Conservation (phyloP, 805 yeast species). For the Suhomyces sp. region DNA sequence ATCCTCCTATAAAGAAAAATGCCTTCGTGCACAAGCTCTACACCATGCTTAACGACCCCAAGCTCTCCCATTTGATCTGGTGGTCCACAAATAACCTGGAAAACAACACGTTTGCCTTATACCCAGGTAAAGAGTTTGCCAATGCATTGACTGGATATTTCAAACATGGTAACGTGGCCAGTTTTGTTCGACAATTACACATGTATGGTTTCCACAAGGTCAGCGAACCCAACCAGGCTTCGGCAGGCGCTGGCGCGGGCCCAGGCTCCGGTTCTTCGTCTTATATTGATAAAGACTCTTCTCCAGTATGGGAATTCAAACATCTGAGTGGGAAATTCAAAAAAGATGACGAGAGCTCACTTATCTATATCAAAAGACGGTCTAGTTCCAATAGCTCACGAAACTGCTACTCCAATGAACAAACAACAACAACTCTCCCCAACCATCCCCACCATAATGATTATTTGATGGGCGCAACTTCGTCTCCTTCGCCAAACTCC, state of each 20-base stretch:
- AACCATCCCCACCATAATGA: constrained; percentile 12
- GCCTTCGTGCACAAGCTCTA: constrained; percentile 57
- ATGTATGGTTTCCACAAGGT: constrained; percentile 96
- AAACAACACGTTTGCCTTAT: constrained; percentile 58
- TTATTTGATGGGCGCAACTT: constrained; percentile 9
- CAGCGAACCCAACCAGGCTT: constrained; percentile 36
- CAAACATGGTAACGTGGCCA: constrained; percentile 91
- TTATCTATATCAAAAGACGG: constrained; percentile 49
- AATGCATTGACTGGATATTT: constrained; percentile 67
- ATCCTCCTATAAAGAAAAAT: constrained; percentile 43
- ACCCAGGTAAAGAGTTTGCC: constrained; percentile 64
- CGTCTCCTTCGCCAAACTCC: constrained; percentile 5
- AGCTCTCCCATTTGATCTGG: constrained; percentile 39
- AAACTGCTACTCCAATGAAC: constrained; percentile 10
- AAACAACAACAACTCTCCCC: constrained; percentile 7
- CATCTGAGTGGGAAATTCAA: constrained; percentile 51
- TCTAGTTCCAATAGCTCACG: constrained; percentile 37
- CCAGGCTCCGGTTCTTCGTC: constrained; percentile 11
- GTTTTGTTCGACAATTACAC: constrained; percentile 90
- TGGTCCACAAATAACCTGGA: constrained; percentile 45
- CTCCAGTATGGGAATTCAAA: constrained; percentile 56
- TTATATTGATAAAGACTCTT: constrained; percentile 16
- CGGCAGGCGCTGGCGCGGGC: constrained; percentile 8
- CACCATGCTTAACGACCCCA: constrained; percentile 38
- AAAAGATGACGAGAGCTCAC: constrained; percentile 45